phyloP scores from a whole-genome alignment of 768 basidiomycete genomes.

The Pleurotus giganteus region DNA sequence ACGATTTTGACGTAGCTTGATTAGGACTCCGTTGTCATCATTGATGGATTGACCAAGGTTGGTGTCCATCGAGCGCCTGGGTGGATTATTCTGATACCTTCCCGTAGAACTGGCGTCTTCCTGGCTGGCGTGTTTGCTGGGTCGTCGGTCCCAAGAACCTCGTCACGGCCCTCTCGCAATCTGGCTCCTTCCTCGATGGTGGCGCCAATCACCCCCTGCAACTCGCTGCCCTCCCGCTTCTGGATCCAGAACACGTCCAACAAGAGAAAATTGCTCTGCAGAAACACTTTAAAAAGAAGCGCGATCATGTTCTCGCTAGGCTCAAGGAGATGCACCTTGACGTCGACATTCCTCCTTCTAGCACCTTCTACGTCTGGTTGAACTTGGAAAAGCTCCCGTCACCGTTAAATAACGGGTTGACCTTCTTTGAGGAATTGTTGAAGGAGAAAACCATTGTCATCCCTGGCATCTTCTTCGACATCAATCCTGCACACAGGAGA shows the following conservation, averaged over 20 bases:
- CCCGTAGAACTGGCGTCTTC: conserved; percentile 85
- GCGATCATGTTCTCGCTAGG: conserved; percentile 85
- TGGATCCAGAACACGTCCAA: conserved; percentile 67
- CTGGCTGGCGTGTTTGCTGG: conserved; percentile 95
- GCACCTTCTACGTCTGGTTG: conserved; percentile 96
- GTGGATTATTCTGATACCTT: conserved; percentile 5
- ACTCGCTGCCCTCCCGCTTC: conserved; percentile 80
- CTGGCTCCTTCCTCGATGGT: conserved; percentile 91
- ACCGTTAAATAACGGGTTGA: conserved; percentile 89
- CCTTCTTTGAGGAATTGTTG: conserved; percentile 92
- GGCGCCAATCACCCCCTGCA: conserved; percentile 93
- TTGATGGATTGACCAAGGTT: conserved; percentile 93
- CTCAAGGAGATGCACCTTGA: conserved; percentile 76
- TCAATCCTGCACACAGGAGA: conserved; percentile 78
- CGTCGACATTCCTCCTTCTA: conserved; percentile 70
- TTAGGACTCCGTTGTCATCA: conserved; percentile 77
- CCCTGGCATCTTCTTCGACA: conserved; percentile 89
- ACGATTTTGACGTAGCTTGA: neutral
- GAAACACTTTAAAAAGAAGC: conserved; percentile 87
- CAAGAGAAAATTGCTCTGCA: conserved; percentile 83
- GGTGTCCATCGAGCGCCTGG: neutral
- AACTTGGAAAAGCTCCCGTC: conserved; percentile 75
- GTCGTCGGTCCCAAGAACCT: conserved; percentile 89
- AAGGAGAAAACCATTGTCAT: conserved; percentile 91
- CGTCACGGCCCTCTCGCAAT: conserved; percentile 88